A percentile compares a stretch with the other conserved stretches of the same genome.
phyloP scores from a whole-genome alignment of 805 yeast genomes.

The Sugiyamaella boreocaroliniensis region DNA sequence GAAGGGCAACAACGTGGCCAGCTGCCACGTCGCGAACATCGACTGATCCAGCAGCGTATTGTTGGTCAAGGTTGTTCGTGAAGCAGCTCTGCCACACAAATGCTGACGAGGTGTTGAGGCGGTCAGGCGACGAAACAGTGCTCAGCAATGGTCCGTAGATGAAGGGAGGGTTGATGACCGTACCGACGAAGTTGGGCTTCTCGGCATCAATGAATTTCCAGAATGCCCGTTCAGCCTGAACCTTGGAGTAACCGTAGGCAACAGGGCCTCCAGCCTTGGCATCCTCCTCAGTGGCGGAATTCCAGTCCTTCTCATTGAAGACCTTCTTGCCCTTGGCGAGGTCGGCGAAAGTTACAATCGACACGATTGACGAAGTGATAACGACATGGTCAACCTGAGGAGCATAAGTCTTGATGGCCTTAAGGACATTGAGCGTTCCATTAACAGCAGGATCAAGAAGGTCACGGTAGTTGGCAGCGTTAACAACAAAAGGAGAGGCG shows the following conservation, averaged over 20 bases:
- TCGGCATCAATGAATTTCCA: constrained; percentile 43
- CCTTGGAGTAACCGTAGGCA: constrained; percentile 39
- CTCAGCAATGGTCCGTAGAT: constrained; percentile 30
- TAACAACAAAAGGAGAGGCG: constrained; percentile 34
- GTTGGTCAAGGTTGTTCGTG: background rate
- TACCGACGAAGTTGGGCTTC: constrained; percentile 22
- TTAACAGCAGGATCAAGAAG: constrained; percentile 42
- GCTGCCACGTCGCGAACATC: constrained; percentile 61
- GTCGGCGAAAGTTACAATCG: constrained; percentile 21
- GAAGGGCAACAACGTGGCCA: constrained; percentile 49
- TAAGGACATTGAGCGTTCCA: constrained; percentile 41
- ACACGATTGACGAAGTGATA: constrained; percentile 46
- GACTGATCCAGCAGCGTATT: constrained; percentile 25
- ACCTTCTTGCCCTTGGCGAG: constrained; percentile 36
- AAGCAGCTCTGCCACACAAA: background rate
- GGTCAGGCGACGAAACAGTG: constrained; percentile 24
- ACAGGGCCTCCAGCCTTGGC: constrained; percentile 9
- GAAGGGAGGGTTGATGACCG: constrained; percentile 28
- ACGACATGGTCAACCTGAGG: constrained; percentile 40
- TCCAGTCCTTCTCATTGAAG: constrained; percentile 28
- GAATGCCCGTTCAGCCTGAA: constrained; percentile 50
- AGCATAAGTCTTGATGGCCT: constrained; percentile 34
- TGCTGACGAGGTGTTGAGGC: constrained; percentile 7
- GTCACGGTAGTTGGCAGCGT: constrained; percentile 37
- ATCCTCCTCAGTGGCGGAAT: constrained; percentile 29